A percentile compares a stretch with the other conserved stretches of the same genome.
Conservation (phyloP, 192 early-diverging fungal species). For the Funneliformis mosseae region DNA sequence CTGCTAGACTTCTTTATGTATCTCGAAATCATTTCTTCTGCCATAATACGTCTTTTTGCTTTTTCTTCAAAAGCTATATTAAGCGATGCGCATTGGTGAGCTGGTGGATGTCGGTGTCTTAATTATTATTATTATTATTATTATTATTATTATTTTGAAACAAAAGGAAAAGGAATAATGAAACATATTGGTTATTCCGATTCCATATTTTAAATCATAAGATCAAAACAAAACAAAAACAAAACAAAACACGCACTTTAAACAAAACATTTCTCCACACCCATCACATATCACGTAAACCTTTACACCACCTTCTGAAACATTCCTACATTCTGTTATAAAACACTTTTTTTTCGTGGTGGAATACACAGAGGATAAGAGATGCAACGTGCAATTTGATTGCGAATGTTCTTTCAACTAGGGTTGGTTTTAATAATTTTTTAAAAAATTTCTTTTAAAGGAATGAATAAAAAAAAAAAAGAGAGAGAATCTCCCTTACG, state of each 20-base stretch:
- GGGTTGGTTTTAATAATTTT: no score
- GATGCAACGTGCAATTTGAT: conserved; percentile 35
- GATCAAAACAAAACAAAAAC: background rate
- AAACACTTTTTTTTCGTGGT: conserved; percentile 16
- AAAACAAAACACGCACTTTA: conserved; percentile 30
- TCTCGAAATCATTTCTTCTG: conserved; percentile 33
- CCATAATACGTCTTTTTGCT: conserved; percentile 26
- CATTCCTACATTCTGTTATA: conserved; percentile 23
- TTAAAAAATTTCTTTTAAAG: no score
- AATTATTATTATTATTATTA: no score
- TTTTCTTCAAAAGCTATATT: conserved; percentile 25
- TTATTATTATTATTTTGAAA: background rate
- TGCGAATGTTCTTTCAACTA: conserved; percentile 35
- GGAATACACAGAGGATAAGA: conserved; percentile 2
- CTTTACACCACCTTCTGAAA: conserved; percentile 16
- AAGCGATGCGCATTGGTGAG: conserved; percentile 34
- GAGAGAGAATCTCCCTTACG: conserved; percentile 22
- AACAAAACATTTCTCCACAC: conserved; percentile 36
- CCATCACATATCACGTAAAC: conserved; percentile 36
- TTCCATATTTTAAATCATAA: background rate
- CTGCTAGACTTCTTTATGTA: conserved; percentile 17
- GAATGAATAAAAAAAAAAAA: background rate
- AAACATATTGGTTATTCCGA: background rate
- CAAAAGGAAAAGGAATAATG: background rate
- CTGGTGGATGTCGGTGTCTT: conserved; percentile 37